Percentiles rank a stretch among this genome's conserved stretches.
phyloP scores from a whole-genome alignment of 2,329 filamentous ascomycete genomes.

The Pseudogymnoascus sp. region DNA sequence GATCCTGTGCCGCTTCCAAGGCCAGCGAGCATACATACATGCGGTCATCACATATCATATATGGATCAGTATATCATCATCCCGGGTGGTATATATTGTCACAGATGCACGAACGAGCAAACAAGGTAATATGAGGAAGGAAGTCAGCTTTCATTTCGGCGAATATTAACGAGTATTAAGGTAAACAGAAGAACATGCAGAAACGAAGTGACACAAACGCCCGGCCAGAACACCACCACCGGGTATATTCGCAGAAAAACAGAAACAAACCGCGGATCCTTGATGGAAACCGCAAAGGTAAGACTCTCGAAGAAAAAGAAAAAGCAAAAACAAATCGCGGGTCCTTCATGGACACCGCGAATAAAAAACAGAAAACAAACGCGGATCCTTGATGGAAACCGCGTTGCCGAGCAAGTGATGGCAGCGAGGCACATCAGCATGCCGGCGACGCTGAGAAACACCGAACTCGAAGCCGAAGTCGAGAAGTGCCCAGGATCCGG shows the following conservation, averaged over 20 bases:
- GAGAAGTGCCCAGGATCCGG: not conserved
- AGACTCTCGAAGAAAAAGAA: too few relatives aligned
- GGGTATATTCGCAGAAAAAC: not conserved
- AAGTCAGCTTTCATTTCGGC: constrained; percentile 1
- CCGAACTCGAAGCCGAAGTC: not conserved
- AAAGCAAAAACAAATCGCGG: too few relatives aligned
- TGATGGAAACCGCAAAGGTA: too few relatives aligned
- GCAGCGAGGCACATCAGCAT: not conserved
- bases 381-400: not conserved
- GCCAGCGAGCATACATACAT: not conserved
- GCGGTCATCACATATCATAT: not conserved
- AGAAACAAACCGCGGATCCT: not conserved
- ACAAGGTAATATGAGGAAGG: not conserved
- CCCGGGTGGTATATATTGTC: not conserved
- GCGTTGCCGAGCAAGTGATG: not conserved
- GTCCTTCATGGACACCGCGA: too few relatives aligned
- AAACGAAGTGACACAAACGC: not conserved
- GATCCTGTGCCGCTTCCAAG: not conserved
- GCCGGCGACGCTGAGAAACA: not conserved
- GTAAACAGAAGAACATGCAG: not conserved
- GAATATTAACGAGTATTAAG: not conserved
- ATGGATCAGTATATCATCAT: not conserved
- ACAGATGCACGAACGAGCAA: not conserved
- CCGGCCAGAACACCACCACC: not conserved
- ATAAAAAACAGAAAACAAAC: not conserved